Conservation (phyloP, 2,329 filamentous ascomycete species). For the Talaromyces sp. region DNA sequence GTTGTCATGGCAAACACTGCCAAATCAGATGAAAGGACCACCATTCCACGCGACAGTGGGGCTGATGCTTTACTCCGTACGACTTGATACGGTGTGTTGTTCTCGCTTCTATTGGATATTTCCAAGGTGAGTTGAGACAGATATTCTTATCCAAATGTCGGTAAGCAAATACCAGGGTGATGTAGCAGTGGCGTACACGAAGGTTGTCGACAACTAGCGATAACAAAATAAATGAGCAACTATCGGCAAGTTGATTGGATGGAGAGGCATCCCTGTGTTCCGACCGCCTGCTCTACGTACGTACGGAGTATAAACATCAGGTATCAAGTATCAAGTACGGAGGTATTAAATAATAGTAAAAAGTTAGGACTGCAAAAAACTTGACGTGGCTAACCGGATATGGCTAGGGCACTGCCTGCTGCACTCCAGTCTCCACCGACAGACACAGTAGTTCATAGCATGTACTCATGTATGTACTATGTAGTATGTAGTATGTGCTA, state of each 20-base stretch:
- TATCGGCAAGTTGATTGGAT: constrained; percentile 3
- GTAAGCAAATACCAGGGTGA: background rate
- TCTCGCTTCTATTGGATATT: background rate
- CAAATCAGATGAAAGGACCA: background rate
- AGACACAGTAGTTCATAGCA: too few relatives aligned
- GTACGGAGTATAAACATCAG: too few relatives aligned
- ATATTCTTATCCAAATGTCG: background rate
- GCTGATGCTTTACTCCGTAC: background rate
- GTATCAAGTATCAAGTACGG: too few relatives aligned
- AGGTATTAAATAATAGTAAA: too few relatives aligned
- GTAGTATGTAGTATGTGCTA: too few relatives aligned
- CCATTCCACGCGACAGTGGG: constrained; percentile 19
- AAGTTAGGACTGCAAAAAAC: too few relatives aligned
- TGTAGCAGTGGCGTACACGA: background rate
- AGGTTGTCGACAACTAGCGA: too few relatives aligned
- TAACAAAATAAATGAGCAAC: too few relatives aligned
- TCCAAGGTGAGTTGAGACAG: background rate
- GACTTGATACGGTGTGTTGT: background rate
- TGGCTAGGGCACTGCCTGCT: background rate
- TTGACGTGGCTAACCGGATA: background rate
- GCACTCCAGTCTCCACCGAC: constrained; percentile 11
- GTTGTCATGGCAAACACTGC: constrained; percentile 9
- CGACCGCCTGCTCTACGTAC: background rate
- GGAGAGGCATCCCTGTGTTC: constrained; percentile 11
- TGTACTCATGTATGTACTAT: too few relatives aligned